These are phyloP conservation scores for Baorangia bicolor DNA, from an alignment of 768 basidiomycete species.

Conservation along the genomic window DNA sequence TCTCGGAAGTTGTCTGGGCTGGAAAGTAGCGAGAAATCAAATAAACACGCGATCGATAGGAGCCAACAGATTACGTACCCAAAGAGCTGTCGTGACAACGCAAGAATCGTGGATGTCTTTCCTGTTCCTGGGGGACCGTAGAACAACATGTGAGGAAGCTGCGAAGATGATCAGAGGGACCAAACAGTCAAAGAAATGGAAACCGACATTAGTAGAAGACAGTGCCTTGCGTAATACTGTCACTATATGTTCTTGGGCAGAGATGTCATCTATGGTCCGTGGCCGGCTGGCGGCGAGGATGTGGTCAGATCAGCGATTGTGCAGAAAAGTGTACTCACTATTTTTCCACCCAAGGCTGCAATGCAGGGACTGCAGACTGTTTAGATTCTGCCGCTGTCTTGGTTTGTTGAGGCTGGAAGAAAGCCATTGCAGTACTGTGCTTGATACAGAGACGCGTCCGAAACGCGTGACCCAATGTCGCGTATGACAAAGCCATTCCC, in stretches of 20 bases:
- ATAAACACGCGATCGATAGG: neutral
- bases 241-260: constrained; percentile 95
- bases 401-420: constrained; percentile 54
- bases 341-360: constrained; percentile 98
- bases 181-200: neutral
- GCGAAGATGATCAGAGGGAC: constrained; percentile 16
- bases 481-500: constrained; percentile 35
- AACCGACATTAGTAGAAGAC: constrained; percentile 83
- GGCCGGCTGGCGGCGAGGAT: constrained; percentile 64
- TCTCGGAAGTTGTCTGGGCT: constrained; percentile 94
- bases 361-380: constrained; percentile 50
- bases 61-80: constrained; percentile 54
- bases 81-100: constrained; percentile 89
- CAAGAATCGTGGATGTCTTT: constrained; percentile 97
- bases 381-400: constrained; percentile 41
- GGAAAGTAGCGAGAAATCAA: neutral
- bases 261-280: constrained; percentile 96
- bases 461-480: constrained; percentile 48
- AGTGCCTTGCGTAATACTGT: constrained; percentile 89
- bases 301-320: neutral
- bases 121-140: constrained; percentile 99
- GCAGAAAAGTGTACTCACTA: constrained; percentile 59
- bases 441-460: constrained; percentile 36
- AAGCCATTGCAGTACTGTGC: constrained; percentile 49
- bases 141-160: constrained; percentile 99